Evolutionary conservation across 1,139 yeast genomes (phyloP).

Genomic region (Blastobotrys indianensis): DNA sequence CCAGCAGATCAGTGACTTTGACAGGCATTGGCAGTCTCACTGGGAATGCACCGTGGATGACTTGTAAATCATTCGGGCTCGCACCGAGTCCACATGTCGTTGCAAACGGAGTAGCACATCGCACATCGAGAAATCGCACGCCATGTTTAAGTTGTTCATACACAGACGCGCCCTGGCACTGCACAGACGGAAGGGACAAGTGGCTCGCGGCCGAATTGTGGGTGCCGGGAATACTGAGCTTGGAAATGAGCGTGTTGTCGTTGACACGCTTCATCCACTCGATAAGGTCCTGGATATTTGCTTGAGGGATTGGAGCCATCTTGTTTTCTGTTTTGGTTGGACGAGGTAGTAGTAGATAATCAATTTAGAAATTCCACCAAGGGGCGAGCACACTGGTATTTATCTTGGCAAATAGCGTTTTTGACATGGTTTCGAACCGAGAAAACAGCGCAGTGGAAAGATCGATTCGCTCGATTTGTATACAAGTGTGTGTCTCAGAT

Average conservation of each 20-base stretch:
- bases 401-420: neutral
- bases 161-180: constrained; percentile 64
- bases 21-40: constrained; percentile 58
- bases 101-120: constrained; percentile 56
- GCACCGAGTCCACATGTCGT: constrained; percentile 26
- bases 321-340: too few relatives aligned
- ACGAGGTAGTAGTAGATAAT: too few relatives aligned
- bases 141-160: constrained; percentile 64
- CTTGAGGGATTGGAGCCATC: constrained; percentile 18
- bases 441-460: too few relatives aligned
- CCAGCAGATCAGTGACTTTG: constrained; percentile 43
- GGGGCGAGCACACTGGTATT: neutral
- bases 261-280: constrained; percentile 53
- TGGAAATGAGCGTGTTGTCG: constrained; percentile 48
- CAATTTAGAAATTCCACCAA: neutral
- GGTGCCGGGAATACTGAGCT: constrained; percentile 69
- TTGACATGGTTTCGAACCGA: too few relatives aligned
- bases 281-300: constrained; percentile 15
- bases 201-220: constrained; percentile 76
- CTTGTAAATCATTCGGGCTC: constrained; percentile 51
- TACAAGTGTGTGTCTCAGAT: too few relatives aligned
- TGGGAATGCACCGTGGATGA: constrained; percentile 73
- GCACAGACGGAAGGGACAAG: constrained; percentile 70
- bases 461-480: too few relatives aligned
- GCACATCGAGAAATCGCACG: constrained; percentile 64